Conservation (phyloP, 2,329 filamentous ascomycete species). For the Pestalotiopsis fici region DNA sequence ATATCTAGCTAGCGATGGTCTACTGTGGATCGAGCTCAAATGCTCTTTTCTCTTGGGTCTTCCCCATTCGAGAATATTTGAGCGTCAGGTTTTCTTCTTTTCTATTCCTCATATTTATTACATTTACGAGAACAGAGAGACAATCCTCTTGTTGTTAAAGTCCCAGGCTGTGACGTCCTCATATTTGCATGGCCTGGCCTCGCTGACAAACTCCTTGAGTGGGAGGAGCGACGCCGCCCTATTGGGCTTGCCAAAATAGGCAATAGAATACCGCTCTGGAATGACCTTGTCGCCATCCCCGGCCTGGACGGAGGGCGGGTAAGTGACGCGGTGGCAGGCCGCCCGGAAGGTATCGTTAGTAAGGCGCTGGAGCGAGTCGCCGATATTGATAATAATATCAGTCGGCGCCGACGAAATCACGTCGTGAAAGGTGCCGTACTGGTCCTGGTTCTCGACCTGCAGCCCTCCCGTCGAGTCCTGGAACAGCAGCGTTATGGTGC, state of each 20-base stretch:
- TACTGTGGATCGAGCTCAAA: too few species aligned
- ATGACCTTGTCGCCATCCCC: conserved; percentile 1
- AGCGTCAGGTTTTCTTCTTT: too few species aligned
- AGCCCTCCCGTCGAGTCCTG: conserved; percentile 22
- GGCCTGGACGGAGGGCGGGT: neutral
- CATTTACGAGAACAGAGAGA: neutral
- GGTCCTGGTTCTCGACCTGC: conserved; percentile 18
- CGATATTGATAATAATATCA: conserved; percentile 36
- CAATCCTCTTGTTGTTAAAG: neutral
- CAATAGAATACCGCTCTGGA: conserved; percentile 1
- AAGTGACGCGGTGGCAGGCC: conserved; percentile 1
- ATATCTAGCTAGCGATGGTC: too few species aligned
- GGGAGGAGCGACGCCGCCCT: neutral
- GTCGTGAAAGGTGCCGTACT: conserved; percentile 15
- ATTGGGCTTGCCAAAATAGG: conserved; percentile 4
- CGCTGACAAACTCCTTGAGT: conserved; percentile 5
- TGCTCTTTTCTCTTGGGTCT: too few species aligned
- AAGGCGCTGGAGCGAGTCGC: conserved; percentile 35
- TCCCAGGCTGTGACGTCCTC: conserved; percentile 3
- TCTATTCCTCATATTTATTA: neutral
- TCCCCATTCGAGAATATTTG: too few species aligned
- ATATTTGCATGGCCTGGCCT: neutral
- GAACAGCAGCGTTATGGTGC: conserved; percentile 24
- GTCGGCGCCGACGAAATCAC: conserved; percentile 19
- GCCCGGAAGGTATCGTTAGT: conserved; percentile 17